Evolutionary conservation across 257 asterid genomes (phyloP).

Genomic region (Solanum ahanhuiri): DNA sequence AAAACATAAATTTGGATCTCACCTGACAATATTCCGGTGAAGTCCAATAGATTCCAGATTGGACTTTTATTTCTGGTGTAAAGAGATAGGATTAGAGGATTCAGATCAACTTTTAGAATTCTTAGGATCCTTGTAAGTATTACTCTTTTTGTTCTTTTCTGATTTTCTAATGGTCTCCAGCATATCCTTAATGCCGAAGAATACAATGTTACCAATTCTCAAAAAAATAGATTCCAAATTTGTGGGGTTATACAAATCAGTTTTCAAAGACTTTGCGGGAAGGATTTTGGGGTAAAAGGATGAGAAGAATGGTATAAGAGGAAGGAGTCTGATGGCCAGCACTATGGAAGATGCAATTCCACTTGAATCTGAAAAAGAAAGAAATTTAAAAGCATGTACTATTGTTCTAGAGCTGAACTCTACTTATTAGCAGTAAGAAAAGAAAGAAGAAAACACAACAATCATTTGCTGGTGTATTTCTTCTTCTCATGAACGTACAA

Average conservation of each 20-base stretch:
- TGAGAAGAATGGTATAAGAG: not conserved
- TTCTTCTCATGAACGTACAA: not conserved
- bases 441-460: not conserved
- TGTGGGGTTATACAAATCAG: not conserved
- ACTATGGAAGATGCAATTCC: not conserved
- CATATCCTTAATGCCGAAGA: no score
- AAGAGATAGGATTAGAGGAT: no score
- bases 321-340: not conserved
- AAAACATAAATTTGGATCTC: not conserved
- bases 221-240: not conserved
- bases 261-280: not conserved
- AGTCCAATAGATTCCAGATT: not conserved
- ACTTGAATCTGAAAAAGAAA: not conserved
- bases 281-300: not conserved
- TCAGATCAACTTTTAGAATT: no score
- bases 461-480: not conserved
- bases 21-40: not conserved
- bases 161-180: no score
- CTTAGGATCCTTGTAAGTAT: no score
- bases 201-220: no score
- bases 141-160: no score
- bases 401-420: not conserved
- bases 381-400: not conserved
- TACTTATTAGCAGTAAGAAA: not conserved
- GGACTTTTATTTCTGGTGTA: no score